Conservation (phyloP, 2,329 filamentous ascomycete genomes). For the Septoria petroselini region DNA sequence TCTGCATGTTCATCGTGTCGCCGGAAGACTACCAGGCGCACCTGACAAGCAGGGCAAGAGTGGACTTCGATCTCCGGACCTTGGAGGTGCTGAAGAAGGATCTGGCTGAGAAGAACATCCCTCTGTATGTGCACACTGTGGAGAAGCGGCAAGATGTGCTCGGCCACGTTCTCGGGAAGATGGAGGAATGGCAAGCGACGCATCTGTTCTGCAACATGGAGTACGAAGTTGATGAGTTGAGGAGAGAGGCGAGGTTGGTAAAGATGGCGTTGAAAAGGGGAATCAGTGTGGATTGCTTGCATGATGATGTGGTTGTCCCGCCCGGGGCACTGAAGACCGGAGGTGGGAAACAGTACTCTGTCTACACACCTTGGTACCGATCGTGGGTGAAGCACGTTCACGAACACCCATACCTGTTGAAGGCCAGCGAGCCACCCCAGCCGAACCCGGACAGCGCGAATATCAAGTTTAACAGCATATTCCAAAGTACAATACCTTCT, state of each 20-base stretch:
- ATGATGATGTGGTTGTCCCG: conserved; percentile 79
- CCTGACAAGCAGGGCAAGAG: conserved; percentile 65
- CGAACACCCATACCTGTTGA: conserved; percentile 63
- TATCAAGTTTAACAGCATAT: conserved; percentile 54
- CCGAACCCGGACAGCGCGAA: conserved; percentile 54
- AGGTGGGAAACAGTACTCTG: conserved; percentile 73
- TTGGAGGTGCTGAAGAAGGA: conserved; percentile 64
- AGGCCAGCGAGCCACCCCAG: conserved; percentile 57
- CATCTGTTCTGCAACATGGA: conserved; percentile 82
- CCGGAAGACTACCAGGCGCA: conserved; percentile 85
- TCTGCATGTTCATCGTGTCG: conserved; percentile 75
- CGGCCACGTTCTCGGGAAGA: conserved; percentile 60
- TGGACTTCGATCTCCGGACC: conserved; percentile 78
- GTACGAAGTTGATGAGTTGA: conserved; percentile 86
- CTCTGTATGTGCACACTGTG: conserved; percentile 71
- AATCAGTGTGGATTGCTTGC: conserved; percentile 67
- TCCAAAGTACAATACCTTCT: conserved; percentile 58
- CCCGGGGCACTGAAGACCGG: conserved; percentile 67
- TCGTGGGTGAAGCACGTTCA: conserved; percentile 73
- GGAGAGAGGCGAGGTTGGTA: conserved; percentile 69
- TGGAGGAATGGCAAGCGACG: conserved; percentile 67
- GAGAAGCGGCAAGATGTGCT: conserved; percentile 63
- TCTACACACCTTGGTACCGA: conserved; percentile 80
- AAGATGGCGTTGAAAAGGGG: conserved; percentile 59
- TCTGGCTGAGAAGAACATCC: conserved; percentile 69